phyloP scores from a whole-genome alignment of 2,329 filamentous ascomycete species.

The Aureobasidium melanogenum region DNA sequence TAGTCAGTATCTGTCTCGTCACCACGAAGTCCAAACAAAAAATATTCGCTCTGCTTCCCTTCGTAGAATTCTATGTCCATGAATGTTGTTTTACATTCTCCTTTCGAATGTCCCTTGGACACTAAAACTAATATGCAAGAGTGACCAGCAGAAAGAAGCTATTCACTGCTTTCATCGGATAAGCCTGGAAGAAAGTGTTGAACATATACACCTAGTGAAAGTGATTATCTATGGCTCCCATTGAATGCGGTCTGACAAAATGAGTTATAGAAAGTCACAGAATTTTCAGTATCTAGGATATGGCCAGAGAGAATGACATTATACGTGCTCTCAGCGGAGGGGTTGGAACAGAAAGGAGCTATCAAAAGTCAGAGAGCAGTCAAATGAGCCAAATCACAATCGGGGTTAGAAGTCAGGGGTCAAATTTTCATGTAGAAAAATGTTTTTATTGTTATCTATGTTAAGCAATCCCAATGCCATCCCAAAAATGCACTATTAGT shows the following conservation, averaged over 20 bases:
- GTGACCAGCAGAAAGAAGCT: too few relatives aligned
- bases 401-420: neutral
- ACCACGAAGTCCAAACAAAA: too few relatives aligned
- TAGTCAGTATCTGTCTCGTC: too few relatives aligned
- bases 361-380: neutral
- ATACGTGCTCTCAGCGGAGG: neutral
- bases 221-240: too few relatives aligned
- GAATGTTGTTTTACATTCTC: too few relatives aligned
- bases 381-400: neutral
- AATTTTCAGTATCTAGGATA: neutral
- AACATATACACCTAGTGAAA: too few relatives aligned
- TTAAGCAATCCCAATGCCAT: neutral
- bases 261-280: neutral
- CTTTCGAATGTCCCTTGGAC: too few relatives aligned
- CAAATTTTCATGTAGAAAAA: neutral
- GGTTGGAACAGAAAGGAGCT: neutral
- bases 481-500: neutral
- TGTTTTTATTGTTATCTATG: neutral
- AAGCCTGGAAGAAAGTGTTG: too few relatives aligned
- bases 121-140: too few relatives aligned
- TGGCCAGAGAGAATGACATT: neutral
- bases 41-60: too few relatives aligned
- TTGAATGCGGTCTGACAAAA: neutral
- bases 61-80: too few relatives aligned
- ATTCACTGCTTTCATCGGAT: too few relatives aligned